Conservation (phyloP, 352 stramenopile genomes). For the Pythium sukuiense region DNA sequence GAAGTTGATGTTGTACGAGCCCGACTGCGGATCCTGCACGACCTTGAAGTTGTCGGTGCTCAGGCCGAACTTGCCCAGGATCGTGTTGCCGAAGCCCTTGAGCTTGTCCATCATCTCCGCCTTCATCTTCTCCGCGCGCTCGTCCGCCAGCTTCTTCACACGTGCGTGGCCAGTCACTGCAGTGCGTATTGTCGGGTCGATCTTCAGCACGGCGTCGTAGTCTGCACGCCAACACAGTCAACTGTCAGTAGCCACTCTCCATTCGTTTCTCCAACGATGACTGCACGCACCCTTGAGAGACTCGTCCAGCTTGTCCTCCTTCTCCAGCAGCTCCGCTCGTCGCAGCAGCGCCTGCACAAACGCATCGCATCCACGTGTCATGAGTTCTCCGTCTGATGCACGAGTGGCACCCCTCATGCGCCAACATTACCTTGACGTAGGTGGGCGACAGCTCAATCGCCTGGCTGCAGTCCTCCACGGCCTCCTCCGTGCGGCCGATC, state of each 20-base stretch:
- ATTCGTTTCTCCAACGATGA: too few relatives aligned
- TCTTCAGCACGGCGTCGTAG: conserved; percentile 90
- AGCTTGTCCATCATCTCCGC: conserved; percentile 96
- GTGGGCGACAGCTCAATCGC: conserved; percentile 92
- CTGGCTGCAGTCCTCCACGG: conserved; percentile 93
- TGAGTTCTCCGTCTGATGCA: too few relatives aligned
- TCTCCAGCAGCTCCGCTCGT: conserved; percentile 91
- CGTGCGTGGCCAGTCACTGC: conserved; percentile 61
- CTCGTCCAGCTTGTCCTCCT: conserved; percentile 93
- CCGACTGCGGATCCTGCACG: conserved; percentile 95
- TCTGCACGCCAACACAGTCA: conserved; percentile 29
- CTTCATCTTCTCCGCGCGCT: conserved; percentile 98
- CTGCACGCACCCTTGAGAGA: conserved; percentile 88
- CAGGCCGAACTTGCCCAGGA: conserved; percentile 99
- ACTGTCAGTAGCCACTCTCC: background rate
- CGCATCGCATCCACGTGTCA: background rate
- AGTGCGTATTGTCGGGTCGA: conserved; percentile 83
- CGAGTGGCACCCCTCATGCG: too few relatives aligned
- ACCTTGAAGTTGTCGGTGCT: conserved; percentile 99
- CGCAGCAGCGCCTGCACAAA: conserved; percentile 70
- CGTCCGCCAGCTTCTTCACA: conserved; percentile 90
- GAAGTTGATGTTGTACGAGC: conserved; percentile 98
- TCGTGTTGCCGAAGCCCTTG: conserved; percentile 98
- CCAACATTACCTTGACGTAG: conserved; percentile 97
- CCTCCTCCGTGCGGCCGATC: conserved; percentile 80